These are phyloP conservation scores for Chlorencoelia australis DNA, from an alignment of 2,329 filamentous ascomycete species.

Conservation along the genomic window DNA sequence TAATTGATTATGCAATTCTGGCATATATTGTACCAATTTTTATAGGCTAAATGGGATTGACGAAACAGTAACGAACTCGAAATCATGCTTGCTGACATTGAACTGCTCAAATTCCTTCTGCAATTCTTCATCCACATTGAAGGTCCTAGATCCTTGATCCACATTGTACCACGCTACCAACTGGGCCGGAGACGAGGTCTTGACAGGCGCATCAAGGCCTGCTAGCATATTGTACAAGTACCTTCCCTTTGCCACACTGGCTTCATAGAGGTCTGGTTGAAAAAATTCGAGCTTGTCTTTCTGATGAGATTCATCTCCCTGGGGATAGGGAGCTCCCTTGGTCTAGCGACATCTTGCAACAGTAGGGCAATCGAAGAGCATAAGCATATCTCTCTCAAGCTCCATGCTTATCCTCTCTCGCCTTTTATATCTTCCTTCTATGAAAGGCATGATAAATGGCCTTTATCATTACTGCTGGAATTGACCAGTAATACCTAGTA, in stretches of 20 bases:
- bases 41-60: not conserved
- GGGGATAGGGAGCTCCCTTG: not conserved
- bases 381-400: not conserved
- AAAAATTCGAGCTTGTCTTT: constrained; percentile 3
- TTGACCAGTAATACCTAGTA: too few species aligned
- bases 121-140: not conserved
- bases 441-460: too few species aligned
- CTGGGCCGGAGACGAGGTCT: not conserved
- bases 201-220: constrained; percentile 1
- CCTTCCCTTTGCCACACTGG: constrained; percentile 1
- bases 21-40: not conserved
- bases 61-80: not conserved
- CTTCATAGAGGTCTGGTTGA: constrained; percentile 2
- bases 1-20: not conserved
- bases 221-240: constrained; percentile 1
- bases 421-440: too few species aligned
- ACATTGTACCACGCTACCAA: not conserved
- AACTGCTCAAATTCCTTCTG: too few species aligned
- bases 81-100: not conserved
- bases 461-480: too few species aligned
- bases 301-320: too few species aligned
- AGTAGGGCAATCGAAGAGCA: not conserved
- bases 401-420: not conserved
- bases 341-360: not conserved
- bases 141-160: not conserved